phyloP scores from a whole-genome alignment of 1,139 yeast species.

The Diutina catenulata region DNA sequence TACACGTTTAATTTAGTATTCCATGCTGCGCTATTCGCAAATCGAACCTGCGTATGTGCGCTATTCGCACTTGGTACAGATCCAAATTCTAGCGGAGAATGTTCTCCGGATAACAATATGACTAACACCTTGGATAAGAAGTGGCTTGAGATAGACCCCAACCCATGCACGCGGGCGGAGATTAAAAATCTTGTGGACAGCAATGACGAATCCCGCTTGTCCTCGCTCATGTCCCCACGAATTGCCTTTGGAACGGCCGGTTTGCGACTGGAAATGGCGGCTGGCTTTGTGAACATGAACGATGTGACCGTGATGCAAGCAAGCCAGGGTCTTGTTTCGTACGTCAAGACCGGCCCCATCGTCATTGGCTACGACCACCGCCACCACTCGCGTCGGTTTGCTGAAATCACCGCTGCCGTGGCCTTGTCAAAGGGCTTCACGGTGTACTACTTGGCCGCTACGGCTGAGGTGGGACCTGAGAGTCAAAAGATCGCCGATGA shows the following conservation, averaged over 20 bases:
- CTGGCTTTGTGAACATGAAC: conserved; percentile 86
- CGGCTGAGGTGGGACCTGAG: conserved; percentile 19
- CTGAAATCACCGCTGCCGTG: conserved; percentile 65
- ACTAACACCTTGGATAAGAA: too few relatives aligned
- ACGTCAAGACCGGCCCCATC: conserved; percentile 29
- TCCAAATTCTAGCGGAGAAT: too few relatives aligned
- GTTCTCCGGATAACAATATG: too few relatives aligned
- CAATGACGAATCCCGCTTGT: not conserved
- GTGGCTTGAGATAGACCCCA: conserved; percentile 1
- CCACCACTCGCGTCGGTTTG: conserved; percentile 67
- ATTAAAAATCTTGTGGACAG: not conserved
- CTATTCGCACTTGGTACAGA: too few relatives aligned
- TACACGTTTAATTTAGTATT: too few relatives aligned
- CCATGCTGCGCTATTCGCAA: too few relatives aligned
- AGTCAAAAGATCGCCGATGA: conserved; percentile 9
- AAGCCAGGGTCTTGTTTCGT: conserved; percentile 76
- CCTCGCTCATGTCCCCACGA: conserved; percentile 16
- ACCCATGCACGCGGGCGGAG: not conserved
- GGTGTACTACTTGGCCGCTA: conserved; percentile 51
- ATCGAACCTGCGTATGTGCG: too few relatives aligned
- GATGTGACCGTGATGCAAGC: conserved; percentile 85
- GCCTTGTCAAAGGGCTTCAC: conserved; percentile 58
- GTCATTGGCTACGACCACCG: conserved; percentile 93
- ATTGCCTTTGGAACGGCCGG: conserved; percentile 95
- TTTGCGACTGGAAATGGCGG: conserved; percentile 73